phyloP scores from a whole-genome alignment of 2,329 filamentous ascomycete species.

The Fusarium chlamydosporum region DNA sequence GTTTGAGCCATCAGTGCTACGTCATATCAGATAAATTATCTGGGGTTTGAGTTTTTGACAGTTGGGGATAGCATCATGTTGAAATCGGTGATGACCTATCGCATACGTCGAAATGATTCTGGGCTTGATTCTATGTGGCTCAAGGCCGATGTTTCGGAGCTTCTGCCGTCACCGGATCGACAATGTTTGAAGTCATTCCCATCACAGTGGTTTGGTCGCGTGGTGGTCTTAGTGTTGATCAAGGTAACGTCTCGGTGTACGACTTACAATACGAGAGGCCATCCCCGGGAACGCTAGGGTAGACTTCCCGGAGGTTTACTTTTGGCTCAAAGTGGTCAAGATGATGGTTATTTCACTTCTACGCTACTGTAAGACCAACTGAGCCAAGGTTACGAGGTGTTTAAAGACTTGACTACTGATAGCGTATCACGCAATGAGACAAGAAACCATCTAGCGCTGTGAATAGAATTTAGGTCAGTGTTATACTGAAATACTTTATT shows the following conservation, averaged over 20 bases:
- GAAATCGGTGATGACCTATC: conserved; percentile 20
- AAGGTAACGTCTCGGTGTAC: conserved; percentile 28
- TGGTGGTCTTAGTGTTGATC: conserved; percentile 13
- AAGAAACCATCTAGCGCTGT: not conserved
- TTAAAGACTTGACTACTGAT: not conserved
- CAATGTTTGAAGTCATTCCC: conserved; percentile 30
- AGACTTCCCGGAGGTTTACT: conserved; percentile 21
- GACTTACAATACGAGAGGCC: conserved; percentile 1
- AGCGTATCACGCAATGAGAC: not conserved
- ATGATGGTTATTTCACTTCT: conserved; percentile 3
- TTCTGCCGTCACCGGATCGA: conserved; percentile 18
- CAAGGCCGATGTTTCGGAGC: too few relatives aligned
- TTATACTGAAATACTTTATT: not conserved
- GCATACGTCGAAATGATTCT: not conserved
- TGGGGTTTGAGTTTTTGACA: conserved; percentile 12
- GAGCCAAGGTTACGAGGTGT: not conserved
- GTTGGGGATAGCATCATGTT: conserved; percentile 29
- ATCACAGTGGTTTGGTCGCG: not conserved
- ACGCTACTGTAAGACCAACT: not conserved
- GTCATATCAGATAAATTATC: conserved; percentile 35
- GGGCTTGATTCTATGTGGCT: too few relatives aligned
- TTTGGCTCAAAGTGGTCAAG: conserved; percentile 21
- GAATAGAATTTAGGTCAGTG: not conserved
- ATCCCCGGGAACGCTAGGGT: conserved; percentile 38
- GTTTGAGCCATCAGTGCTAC: conserved; percentile 14